Conservation (phyloP, 768 basidiomycete genomes). For the Tylopilus sp. region DNA sequence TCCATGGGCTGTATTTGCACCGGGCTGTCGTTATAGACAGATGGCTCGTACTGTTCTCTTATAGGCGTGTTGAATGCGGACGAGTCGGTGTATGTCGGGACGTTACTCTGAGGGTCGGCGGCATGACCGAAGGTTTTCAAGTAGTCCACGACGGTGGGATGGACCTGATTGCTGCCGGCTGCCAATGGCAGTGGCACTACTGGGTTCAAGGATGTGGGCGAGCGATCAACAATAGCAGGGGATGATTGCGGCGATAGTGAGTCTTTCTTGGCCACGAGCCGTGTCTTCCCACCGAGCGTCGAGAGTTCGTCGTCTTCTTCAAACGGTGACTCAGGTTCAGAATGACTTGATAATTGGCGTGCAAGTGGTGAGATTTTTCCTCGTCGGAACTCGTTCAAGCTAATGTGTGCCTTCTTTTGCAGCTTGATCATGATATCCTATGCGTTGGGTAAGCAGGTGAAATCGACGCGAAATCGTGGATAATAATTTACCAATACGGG, state of each 20-base stretch:
- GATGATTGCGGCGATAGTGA: conserved; percentile 49
- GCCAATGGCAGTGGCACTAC: conserved; percentile 68
- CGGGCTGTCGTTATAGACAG: conserved; percentile 19
- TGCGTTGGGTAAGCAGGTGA: conserved; percentile 8
- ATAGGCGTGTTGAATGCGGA: conserved; percentile 25
- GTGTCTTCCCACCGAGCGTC: conserved; percentile 62
- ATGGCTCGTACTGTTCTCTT: conserved; percentile 24
- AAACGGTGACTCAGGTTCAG: conserved; percentile 41
- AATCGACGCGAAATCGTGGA: not conserved
- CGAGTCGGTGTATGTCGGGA: conserved; percentile 23
- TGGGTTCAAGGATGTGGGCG: conserved; percentile 68
- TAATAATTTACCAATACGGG: conserved; percentile 54
- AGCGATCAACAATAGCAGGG: conserved; percentile 47
- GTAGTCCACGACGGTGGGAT: conserved; percentile 67
- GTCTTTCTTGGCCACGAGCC: conserved; percentile 61
- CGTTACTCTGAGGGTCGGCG: conserved; percentile 16
- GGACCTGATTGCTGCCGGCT: conserved; percentile 47
- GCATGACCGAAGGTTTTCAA: conserved; percentile 54
- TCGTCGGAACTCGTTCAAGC: conserved; percentile 59
- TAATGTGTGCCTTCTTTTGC: conserved; percentile 63
- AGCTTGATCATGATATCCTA: conserved; percentile 64
- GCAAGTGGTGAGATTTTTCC: conserved; percentile 48
- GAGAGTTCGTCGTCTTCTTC: conserved; percentile 63
- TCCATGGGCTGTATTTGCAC: conserved; percentile 31
- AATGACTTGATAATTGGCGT: conserved; percentile 31